Base-by-base conservation (phyloP, 225 moss, liverwort and hornwort species). In the Rhytidiadelphus loreus region DNA sequence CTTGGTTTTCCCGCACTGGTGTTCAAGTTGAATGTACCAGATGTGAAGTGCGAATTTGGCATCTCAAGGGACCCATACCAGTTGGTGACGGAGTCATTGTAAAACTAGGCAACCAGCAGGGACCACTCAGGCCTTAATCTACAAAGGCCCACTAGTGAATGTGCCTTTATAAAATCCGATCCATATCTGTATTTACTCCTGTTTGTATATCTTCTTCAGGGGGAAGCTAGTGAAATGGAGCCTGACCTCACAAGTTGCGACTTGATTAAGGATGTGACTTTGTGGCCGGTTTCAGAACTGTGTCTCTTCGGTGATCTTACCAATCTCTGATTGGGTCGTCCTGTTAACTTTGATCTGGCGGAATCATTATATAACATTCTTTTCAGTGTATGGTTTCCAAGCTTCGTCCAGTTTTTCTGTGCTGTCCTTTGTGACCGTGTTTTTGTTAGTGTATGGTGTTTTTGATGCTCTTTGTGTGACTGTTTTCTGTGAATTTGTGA, bases 31-130 rank as follows among this genome's bases (percentile, higher is more conserved):
- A 92, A 57, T 85, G 80, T 86, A 88, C 86, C 90, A 90, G 86
- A 87, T 93, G 88, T 93, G 90, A 88, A 91, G 91, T 88, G 90
- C 88, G 82, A 84, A 89, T 93, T 93, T 90, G 86, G 83, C 90
- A 91, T 91, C 91, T 86, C 81, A 86, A 94, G 92, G 91, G 94
- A 92, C 82, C 88, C 91, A 86, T 88, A 91, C 85, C 88, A 92
- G 93, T 89, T 92, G 90, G 86, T 90, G 92, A 91, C 87, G 85
- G 89, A 92, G 87, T 91, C 81, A 80, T 91, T 92, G 94, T 92
- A 92, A 92, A 94, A 94, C 86, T 94, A 91, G 92, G 91, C 90
- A 85, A 89, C 91, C 92, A 91, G 88, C 91, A 83, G 91, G 90
- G 88, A 89, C 86, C 86, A 86, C 80, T 77, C 89, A 87, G 90